phyloP scores from a whole-genome alignment of 2,329 filamentous ascomycete species.

The Trichothecium roseum region DNA sequence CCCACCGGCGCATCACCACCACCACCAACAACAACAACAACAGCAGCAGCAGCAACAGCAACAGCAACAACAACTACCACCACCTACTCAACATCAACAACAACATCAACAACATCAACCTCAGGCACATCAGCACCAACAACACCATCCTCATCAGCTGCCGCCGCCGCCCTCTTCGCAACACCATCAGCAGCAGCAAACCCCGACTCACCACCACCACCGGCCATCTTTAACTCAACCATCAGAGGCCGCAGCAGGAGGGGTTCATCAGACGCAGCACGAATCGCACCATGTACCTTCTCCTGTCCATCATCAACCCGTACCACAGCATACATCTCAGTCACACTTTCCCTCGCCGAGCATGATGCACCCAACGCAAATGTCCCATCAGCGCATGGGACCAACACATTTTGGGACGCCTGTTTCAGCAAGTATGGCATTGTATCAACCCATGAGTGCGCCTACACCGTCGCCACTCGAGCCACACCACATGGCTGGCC shows the following conservation, averaged over 20 bases:
- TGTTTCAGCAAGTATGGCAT: conserved; percentile 36
- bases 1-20: conserved; percentile 23
- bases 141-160: conserved; percentile 3
- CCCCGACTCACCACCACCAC: conserved; percentile 22
- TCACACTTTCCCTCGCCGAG: conserved; percentile 3
- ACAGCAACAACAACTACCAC: conserved; percentile 11
- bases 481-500: conserved; percentile 19
- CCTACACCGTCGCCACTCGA: conserved; percentile 20
- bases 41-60: conserved; percentile 12
- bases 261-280: conserved; percentile 16
- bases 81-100: conserved; percentile 11
- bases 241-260: conserved; percentile 4
- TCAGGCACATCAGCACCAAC: neutral
- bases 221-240: neutral
- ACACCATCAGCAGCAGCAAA: conserved; percentile 29
- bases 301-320: too few species aligned
- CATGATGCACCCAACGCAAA: conserved; percentile 44
- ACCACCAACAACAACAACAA: conserved; percentile 15
- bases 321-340: conserved; percentile 3
- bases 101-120: conserved; percentile 21
- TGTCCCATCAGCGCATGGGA: conserved; percentile 40
- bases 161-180: conserved; percentile 12
- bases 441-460: conserved; percentile 40
- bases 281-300: conserved; percentile 36
- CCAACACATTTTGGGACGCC: conserved; percentile 41